phyloP scores from a whole-genome alignment of 1,139 yeast genomes.

The Zygosaccharomyces pseudobailii region DNA sequence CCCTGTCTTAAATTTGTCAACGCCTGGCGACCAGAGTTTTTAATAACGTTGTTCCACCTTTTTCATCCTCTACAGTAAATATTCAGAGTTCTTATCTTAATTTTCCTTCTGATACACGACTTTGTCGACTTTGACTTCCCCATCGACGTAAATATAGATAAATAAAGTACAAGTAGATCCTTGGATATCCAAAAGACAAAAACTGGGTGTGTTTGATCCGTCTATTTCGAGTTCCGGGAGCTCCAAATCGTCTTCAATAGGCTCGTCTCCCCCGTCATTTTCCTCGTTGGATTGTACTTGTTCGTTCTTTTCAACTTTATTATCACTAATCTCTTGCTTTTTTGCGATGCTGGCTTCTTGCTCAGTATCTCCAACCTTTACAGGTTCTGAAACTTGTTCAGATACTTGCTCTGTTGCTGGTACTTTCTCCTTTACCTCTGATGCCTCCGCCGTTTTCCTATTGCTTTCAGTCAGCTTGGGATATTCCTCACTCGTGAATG shows the following conservation, averaged over 20 bases:
- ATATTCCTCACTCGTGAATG: conserved; percentile 36
- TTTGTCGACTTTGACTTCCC: conserved; percentile 89
- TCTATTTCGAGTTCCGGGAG: conserved; percentile 36
- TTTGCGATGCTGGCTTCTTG: background rate
- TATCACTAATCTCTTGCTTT: conserved; percentile 7
- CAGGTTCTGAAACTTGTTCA: conserved; percentile 11
- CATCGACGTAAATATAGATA: conserved; percentile 74
- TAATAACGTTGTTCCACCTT: background rate
- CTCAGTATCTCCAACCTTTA: no score
- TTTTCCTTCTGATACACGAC: conserved; percentile 69
- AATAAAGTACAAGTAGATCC: conserved; percentile 74
- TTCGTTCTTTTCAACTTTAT: conserved; percentile 10
- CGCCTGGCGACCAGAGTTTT: background rate
- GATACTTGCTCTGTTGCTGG: conserved; percentile 28
- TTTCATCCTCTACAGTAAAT: background rate
- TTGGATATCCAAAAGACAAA: conserved; percentile 80
- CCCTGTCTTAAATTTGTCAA: no score
- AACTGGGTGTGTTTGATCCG: conserved; percentile 66
- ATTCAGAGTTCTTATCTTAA: background rate
- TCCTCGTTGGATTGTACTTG: conserved; percentile 15
- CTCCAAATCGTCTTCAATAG: conserved; percentile 18
- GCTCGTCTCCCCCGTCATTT: conserved; percentile 10
- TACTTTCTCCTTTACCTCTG: conserved; percentile 7
- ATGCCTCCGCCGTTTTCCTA: conserved; percentile 4
- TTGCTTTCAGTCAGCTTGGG: background rate